phyloP scores from a whole-genome alignment of 257 asterid species.

The Penstemon davidsonii region DNA sequence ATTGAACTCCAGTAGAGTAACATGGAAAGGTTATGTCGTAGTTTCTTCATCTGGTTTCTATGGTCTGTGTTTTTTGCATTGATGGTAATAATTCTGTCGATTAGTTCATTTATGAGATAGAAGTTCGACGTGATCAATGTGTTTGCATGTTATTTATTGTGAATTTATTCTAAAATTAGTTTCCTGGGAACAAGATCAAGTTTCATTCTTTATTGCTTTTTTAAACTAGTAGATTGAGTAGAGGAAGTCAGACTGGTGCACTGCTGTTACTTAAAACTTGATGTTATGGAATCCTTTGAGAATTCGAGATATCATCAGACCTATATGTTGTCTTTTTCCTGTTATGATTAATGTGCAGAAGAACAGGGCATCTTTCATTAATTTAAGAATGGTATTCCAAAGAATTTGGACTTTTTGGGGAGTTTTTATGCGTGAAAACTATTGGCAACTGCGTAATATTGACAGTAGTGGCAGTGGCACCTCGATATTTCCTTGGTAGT shows the following conservation, averaged over 20 bases:
- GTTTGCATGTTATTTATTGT: neutral
- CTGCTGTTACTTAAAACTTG: no score
- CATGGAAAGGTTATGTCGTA: no score
- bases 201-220: no score
- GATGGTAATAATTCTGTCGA: neutral
- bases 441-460: neutral
- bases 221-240: no score
- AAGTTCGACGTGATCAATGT: slow-evolving; percentile 5
- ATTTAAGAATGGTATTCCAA: neutral
- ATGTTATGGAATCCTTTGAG: no score
- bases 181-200: no score
- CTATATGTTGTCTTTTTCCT: neutral
- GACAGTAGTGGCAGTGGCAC: neutral
- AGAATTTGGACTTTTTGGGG: no score
- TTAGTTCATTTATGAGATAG: neutral
- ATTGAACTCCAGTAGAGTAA: slow-evolving; percentile 21
- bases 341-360: no score
- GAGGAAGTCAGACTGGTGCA: no score
- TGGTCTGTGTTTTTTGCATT: neutral
- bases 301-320: slow-evolving; percentile 5
- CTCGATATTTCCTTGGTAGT: neutral
- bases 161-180: no score
- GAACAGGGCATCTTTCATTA: neutral
- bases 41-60: no score
- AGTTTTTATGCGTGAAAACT: no score